Percentiles rank a stretch among this genome's conserved stretches.
These are phyloP conservation scores for Penicillium bovifimosum DNA, from an alignment of 495 filamentous ascomycete species.

Conservation along the genomic window DNA sequence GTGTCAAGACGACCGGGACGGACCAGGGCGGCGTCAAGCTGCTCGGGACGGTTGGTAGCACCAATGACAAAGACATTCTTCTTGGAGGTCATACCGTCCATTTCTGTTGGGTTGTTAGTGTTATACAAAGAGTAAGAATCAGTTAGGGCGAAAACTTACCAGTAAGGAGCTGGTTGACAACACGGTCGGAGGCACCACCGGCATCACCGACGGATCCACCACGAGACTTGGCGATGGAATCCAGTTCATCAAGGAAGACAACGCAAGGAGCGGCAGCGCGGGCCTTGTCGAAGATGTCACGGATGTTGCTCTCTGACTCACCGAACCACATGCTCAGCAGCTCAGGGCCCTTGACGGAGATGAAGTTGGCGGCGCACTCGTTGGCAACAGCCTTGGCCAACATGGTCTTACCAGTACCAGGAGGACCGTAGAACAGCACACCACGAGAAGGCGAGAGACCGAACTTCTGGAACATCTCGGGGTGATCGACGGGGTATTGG, in stretches of 20 bases:
- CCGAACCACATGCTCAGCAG: constrained; percentile 99
- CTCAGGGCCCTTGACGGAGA: constrained; percentile 97
- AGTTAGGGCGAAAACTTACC: constrained; percentile 50
- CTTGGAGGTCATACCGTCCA: constrained; percentile 99
- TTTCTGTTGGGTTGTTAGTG: constrained; percentile 64
- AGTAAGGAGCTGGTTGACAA: constrained; percentile 98
- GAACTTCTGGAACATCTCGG: constrained; percentile 99
- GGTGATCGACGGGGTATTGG: constrained; percentile 98
- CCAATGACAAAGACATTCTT: constrained; percentile 99
- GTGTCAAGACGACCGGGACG: constrained; percentile 98
- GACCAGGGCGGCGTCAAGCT: constrained; percentile 94
- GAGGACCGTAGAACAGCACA: constrained; percentile 97
- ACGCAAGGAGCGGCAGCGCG: constrained; percentile 97
- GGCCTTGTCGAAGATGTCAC: constrained; percentile 99
- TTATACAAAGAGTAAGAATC: not conserved
- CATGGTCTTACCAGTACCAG: constrained; percentile 99
- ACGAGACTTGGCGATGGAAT: constrained; percentile 99
- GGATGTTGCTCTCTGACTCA: constrained; percentile 99
- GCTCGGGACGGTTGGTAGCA: constrained; percentile 97
- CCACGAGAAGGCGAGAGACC: constrained; percentile 96
- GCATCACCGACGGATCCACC: constrained; percentile 96
- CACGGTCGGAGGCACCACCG: constrained; percentile 97
- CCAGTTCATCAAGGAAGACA: constrained; percentile 97
- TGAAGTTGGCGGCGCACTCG: constrained; percentile 98
- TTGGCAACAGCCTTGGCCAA: constrained; percentile 99